Evolutionary conservation across 805 yeast genomes (phyloP).

Genomic region (Kluyveromyces nonfermentans): DNA sequence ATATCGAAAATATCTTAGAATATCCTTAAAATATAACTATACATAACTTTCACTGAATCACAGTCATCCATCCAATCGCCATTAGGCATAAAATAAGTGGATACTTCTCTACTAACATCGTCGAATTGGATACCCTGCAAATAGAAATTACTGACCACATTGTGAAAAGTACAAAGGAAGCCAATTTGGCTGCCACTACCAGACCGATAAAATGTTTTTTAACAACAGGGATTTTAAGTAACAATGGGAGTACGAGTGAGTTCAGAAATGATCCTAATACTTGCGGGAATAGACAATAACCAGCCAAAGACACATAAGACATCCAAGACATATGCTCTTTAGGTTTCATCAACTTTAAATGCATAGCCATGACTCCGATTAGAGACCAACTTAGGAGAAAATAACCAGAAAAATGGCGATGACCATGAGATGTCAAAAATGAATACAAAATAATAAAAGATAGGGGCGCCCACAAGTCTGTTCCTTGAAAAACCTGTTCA

Average conservation of each 20-base stretch:
- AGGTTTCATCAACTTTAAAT: constrained; percentile 22
- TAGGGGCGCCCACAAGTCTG: constrained; percentile 31
- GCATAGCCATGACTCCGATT: constrained; percentile 22
- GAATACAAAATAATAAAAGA: constrained; percentile 24
- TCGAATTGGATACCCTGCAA: constrained; percentile 18
- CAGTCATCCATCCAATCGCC: constrained; percentile 22
- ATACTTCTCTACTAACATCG: constrained; percentile 16
- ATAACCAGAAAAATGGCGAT: constrained; percentile 24
- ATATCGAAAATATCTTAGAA: no score
- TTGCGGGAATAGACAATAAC: constrained; percentile 29
- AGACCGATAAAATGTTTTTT: constrained; percentile 12
- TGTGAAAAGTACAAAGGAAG: constrained; percentile 12
- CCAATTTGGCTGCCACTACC: constrained; percentile 11
- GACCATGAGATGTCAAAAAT: constrained; percentile 21
- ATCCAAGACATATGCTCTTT: constrained; percentile 17
- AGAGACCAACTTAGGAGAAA: constrained; percentile 26
- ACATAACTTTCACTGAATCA: constrained; percentile 5
- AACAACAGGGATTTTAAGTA: constrained; percentile 10
- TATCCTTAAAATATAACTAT: no score
- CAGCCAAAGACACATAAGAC: constrained; percentile 25
- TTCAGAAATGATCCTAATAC: constrained; percentile 20
- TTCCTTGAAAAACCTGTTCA: constrained; percentile 4
- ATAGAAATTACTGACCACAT: constrained; percentile 22
- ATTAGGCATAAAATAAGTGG: constrained; percentile 22
- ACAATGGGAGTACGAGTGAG: constrained; percentile 20